Evolutionary conservation across 2,329 filamentous ascomycete genomes (phyloP), one percentile per base, ranked within the genome.

Genomic region (Arthroderma uncinatum): DNA sequence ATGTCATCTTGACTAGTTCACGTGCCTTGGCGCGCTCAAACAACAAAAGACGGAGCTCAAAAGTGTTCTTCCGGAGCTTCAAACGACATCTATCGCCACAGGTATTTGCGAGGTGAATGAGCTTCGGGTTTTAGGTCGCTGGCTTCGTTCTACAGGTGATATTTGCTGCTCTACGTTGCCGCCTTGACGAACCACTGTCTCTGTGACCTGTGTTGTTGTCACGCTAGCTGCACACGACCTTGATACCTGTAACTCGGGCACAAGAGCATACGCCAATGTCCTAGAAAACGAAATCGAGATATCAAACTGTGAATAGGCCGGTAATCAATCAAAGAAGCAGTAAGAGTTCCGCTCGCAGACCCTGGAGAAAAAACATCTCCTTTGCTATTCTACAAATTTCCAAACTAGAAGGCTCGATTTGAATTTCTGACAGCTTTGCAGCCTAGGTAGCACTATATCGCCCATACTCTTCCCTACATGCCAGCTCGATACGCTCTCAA

Each of bases 221-320:
- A 50, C 28, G n/a, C n/a, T n/a, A 50, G 44, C 33, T 50, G 44
- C 44, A 50, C 44, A 50, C 44, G 44, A 50, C 44, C 44, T 50
- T 33, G 25, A 30, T 50, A 50, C 8, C 44, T 44, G 21, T 30
- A 30, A 50, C 44, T n/a, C n/a, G 16, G 44, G n/a, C 44, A 16
- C 25, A 6, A 33, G 23, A 33, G 4, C 8, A 50, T 8, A 50
- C 25, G 14, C 28, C 25, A 34, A 33, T 30, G 44, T 19, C n/a
- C 44, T 16, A 28, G 44, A 16, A 50, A 14, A 25, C 44, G n/a
- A 16, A 25, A n/a, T 16, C 9, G 14, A 42, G 14, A 33, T 5
- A 50, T 10, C 25, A 12, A 30, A 50, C 28, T 3, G 28, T 50
- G 44, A 50, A 50, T 50, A 50, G 21, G 23, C 12, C 19, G 19